Evolutionary conservation across 2,329 filamentous ascomycete species (phyloP).

Genomic region (Penicillium sp.): DNA sequence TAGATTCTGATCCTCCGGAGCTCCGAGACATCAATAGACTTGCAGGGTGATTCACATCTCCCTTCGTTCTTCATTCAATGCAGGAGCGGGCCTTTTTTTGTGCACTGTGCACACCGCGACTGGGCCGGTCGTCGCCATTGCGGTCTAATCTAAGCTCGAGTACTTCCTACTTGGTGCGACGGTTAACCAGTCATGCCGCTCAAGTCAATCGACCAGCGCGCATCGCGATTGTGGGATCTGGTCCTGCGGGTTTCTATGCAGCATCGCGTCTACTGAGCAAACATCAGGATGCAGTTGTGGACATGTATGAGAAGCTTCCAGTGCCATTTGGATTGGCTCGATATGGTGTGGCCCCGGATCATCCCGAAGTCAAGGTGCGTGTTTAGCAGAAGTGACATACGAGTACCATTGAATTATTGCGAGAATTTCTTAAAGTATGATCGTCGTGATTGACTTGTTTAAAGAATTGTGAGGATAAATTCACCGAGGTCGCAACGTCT

Average conservation of each 20-base stretch:
- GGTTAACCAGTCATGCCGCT: slow-evolving; percentile 38
- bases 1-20: slow-evolving; percentile 3
- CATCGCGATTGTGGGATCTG: slow-evolving; percentile 87
- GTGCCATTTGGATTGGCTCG: slow-evolving; percentile 91
- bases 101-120: slow-evolving; percentile 34
- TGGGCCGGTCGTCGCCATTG: slow-evolving; percentile 17
- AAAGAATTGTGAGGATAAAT: slow-evolving; percentile 93
- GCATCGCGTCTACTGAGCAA: slow-evolving; percentile 81
- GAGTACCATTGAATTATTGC: not conserved
- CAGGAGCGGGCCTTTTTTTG: slow-evolving; percentile 35
- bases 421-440: not conserved
- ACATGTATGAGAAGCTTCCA: slow-evolving; percentile 95
- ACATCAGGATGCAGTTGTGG: slow-evolving; percentile 71
- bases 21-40: not conserved
- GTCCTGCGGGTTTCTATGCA: slow-evolving; percentile 94
- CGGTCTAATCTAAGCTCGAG: slow-evolving; percentile 2
- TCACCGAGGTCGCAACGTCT: slow-evolving; percentile 81
- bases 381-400: not conserved
- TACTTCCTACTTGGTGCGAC: slow-evolving; percentile 20
- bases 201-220: slow-evolving; percentile 62
- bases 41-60: not conserved
- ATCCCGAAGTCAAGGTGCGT: slow-evolving; percentile 92
- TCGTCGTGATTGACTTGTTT: not conserved
- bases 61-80: slow-evolving; percentile 23
- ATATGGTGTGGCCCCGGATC: slow-evolving; percentile 96